These are phyloP conservation scores for Talaromyces sp. DNA, from an alignment of 2,329 filamentous ascomycete species.

Conservation along the genomic window DNA sequence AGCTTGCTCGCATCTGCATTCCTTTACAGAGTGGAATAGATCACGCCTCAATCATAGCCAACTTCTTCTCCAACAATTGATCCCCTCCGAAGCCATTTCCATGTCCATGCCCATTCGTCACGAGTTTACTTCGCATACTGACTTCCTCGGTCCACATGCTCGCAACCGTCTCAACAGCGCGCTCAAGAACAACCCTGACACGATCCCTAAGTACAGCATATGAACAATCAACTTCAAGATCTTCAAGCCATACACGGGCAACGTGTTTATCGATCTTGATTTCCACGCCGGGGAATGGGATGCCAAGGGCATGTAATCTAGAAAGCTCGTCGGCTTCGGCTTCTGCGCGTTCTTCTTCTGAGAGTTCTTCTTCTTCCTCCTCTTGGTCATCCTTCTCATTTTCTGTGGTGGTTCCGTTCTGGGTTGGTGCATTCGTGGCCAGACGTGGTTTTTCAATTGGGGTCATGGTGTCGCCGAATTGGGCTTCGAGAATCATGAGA, in stretches of 20 bases:
- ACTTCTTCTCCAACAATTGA: conserved; percentile 12
- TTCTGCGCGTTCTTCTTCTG: conserved; percentile 53
- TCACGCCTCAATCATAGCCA: conserved; percentile 18
- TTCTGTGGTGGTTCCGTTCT: conserved; percentile 16
- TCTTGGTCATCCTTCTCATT: conserved; percentile 31
- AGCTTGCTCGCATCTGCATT: background rate
- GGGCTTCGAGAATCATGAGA: conserved; percentile 93
- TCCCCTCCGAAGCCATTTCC: conserved; percentile 2
- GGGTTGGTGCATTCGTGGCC: conserved; percentile 21
- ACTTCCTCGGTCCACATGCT: conserved; percentile 54
- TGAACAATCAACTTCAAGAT: conserved; percentile 80
- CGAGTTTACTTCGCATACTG: background rate
- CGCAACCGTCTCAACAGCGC: conserved; percentile 81
- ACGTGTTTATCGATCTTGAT: conserved; percentile 85
- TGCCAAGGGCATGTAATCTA: conserved; percentile 75
- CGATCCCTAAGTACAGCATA: conserved; percentile 77
- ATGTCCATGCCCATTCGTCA: conserved; percentile 6
- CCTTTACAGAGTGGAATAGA: background rate
- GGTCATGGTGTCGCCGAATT: conserved; percentile 83
- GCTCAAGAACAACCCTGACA: conserved; percentile 83
- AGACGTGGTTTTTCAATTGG: conserved; percentile 67
- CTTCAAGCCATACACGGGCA: conserved; percentile 88
- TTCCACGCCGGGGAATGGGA: conserved; percentile 83
- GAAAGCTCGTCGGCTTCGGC: conserved; percentile 67
- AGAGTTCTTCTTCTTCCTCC: conserved; percentile 46